Conservation (phyloP, 78 protist genomes). For the Dictyostelium intermedium region DNA sequence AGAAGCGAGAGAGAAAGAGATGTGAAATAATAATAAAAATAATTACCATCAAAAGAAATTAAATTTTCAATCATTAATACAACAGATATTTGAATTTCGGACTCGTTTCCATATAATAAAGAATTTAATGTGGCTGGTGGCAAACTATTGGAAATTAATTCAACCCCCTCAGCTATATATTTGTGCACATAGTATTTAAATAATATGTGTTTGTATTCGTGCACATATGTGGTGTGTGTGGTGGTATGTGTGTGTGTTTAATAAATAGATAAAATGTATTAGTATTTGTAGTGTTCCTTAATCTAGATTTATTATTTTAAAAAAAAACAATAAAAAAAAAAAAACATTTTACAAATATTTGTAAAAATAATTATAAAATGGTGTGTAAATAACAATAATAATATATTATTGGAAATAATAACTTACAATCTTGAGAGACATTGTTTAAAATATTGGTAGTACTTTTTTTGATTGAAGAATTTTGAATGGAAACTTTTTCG, state of each 20-base stretch:
- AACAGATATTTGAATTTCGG: constrained; percentile 29
- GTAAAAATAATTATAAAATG: background rate
- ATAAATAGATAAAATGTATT: too few relatives aligned
- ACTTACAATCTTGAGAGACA: constrained; percentile 39
- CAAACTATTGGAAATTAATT: background rate
- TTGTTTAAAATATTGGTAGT: constrained; percentile 7
- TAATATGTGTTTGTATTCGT: too few relatives aligned
- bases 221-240: background rate
- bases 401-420: background rate
- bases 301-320: too few relatives aligned
- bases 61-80: constrained; percentile 28
- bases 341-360: background rate
- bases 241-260: too few relatives aligned
- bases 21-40: background rate
- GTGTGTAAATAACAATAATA: background rate
- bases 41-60: constrained; percentile 22
- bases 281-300: background rate
- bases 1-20: background rate
- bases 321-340: too few relatives aligned
- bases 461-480: constrained; percentile 22
- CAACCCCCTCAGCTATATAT: constrained; percentile 30
- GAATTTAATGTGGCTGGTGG: background rate
- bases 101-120: constrained; percentile 50
- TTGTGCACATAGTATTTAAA: too few relatives aligned
- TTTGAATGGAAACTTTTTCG: constrained; percentile 8